Percentiles rank a stretch among this genome's conserved stretches.
phyloP scores from a whole-genome alignment of 345 rosid species.

The Pistacia atlantica region DNA sequence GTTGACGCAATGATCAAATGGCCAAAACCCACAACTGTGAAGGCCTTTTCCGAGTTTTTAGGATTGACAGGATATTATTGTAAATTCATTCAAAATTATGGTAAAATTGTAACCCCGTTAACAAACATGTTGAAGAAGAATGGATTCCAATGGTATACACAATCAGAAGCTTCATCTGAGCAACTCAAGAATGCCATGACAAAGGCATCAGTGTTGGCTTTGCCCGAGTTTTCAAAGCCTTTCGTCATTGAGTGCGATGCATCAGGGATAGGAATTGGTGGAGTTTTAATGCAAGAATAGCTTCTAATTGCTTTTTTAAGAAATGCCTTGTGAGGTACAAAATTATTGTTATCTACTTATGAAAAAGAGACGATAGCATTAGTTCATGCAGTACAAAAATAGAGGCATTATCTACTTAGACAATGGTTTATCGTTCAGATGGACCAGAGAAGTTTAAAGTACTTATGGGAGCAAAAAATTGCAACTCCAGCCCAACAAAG shows the following conservation, averaged over 20 bases:
- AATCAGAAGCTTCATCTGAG: neutral
- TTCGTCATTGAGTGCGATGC: conserved; percentile 1
- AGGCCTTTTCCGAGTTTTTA: neutral
- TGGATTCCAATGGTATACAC: neutral
- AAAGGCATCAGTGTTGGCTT: neutral
- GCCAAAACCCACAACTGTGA: no score
- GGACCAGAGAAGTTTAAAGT: no score
- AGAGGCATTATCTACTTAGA: no score
- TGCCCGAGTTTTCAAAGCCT: neutral
- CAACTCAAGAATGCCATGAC: neutral
- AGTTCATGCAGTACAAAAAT: no score
- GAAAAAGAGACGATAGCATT: no score
- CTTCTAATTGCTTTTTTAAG: neutral
- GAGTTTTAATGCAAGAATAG: neutral
- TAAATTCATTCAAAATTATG: neutral
- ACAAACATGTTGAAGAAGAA: neutral
- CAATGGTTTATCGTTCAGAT: no score
- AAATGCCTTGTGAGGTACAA: neutral
- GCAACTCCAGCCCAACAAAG: no score
- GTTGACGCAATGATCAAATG: no score
- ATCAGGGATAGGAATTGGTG: neutral
- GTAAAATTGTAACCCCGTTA: neutral
- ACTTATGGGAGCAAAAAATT: no score
- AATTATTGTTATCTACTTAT: no score
- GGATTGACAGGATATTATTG: neutral